These are phyloP conservation scores for Serendipita indica DNA, from an alignment of 768 basidiomycete genomes.

Conservation along the genomic window DNA sequence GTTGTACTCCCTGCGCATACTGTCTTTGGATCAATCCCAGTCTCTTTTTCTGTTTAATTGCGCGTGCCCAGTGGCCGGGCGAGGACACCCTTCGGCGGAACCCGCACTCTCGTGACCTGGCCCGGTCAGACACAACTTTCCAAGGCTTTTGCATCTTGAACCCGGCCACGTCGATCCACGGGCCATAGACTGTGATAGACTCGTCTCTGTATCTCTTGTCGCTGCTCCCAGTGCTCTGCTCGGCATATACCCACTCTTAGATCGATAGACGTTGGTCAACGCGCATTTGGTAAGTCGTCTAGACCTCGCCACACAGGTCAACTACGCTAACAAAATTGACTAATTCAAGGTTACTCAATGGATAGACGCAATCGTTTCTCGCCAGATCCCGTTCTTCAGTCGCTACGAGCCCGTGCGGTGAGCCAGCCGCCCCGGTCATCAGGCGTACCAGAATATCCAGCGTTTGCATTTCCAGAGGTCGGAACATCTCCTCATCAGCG, in stretches of 20 bases:
- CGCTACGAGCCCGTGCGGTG: not conserved
- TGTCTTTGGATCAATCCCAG: constrained; percentile 49
- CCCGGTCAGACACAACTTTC: not conserved
- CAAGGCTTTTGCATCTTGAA: not conserved
- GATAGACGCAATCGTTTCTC: constrained; percentile 7
- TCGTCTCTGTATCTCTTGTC: too few relatives aligned
- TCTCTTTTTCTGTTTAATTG: constrained; percentile 3
- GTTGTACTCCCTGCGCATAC: constrained; percentile 83
- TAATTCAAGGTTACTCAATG: too few relatives aligned
- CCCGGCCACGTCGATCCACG: not conserved
- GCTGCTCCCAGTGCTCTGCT: too few relatives aligned
- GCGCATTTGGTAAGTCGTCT: too few relatives aligned
- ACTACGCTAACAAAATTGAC: too few relatives aligned
- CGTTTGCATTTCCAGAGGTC: constrained; percentile 3
- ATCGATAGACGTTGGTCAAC: too few relatives aligned
- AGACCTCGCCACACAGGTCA: too few relatives aligned
- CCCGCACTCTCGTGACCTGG: too few relatives aligned
- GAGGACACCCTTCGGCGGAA: too few relatives aligned
- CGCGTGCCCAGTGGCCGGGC: not conserved
- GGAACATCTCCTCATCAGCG: not conserved
- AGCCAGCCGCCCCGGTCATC: constrained; percentile 7
- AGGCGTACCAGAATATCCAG: not conserved
- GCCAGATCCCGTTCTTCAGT: constrained; percentile 5
- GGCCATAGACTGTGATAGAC: too few relatives aligned
- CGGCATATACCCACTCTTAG: too few relatives aligned